phyloP scores from a whole-genome alignment of 768 basidiomycete species.

The Brasilioporus rufonigricans region DNA sequence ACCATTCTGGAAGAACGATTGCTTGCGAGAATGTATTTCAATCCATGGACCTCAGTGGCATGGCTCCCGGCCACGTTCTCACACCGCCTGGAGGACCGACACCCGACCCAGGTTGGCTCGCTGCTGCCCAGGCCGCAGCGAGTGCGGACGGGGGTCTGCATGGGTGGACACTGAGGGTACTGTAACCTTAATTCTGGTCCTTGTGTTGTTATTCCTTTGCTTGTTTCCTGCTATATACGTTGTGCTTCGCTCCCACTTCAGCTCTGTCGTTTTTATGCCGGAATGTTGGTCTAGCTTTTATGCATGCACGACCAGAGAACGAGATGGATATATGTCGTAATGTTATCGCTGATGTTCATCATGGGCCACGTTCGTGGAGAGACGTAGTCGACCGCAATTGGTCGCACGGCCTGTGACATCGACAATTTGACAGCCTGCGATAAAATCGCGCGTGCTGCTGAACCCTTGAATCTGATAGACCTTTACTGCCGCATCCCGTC shows the following conservation, averaged over 20 bases:
- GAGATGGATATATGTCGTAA: constrained; percentile 24
- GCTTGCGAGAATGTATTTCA: constrained; percentile 81
- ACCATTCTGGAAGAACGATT: constrained; percentile 83
- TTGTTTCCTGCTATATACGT: constrained; percentile 29
- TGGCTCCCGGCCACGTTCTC: constrained; percentile 43
- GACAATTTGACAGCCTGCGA: background rate
- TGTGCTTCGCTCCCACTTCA: constrained; percentile 17
- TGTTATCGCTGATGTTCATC: constrained; percentile 17
- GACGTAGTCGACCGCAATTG: constrained; percentile 10
- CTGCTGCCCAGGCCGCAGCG: constrained; percentile 69
- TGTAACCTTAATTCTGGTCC: constrained; percentile 42
- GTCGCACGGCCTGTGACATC: background rate
- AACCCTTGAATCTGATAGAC: background rate
- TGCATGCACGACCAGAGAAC: constrained; percentile 4
- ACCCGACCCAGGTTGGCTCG: constrained; percentile 68
- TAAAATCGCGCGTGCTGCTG: constrained; percentile 8
- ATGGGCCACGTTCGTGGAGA: constrained; percentile 28
- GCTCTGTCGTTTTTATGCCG: constrained; percentile 3
- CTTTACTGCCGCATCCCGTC: constrained; percentile 6
- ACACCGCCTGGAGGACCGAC: constrained; percentile 42
- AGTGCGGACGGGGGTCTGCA: constrained; percentile 64
- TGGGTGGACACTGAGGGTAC: constrained; percentile 78
- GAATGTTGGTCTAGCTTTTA: constrained; percentile 11
- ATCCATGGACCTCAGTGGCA: constrained; percentile 57
- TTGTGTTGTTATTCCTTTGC: constrained; percentile 26